Evolutionary conservation across 805 yeast species (phyloP), one percentile per base, ranked within the genome.

Genomic region (Candida pseudoglaebosa): DNA sequence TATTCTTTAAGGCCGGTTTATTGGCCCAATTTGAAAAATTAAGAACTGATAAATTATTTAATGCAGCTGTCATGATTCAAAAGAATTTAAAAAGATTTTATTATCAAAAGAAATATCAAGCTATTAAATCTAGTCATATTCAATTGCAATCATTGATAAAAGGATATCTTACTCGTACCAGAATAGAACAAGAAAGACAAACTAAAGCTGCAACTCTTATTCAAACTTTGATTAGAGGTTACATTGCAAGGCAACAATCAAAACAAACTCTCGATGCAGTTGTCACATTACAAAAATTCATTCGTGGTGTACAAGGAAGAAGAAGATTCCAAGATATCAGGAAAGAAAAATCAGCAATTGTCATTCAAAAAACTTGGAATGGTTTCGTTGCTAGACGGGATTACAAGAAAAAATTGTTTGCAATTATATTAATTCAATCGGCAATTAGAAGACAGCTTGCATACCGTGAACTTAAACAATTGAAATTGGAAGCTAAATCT

Each of bases 1-100:
- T 91, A 41, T 91, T 91, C 68, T 87, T 91, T 70, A 84, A 95
- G 54, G 96, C 97, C 21, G 99, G 99, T 57, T 85, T 91, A 84
- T 71, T 91, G 59, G 98, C 97, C 3, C 80, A 80, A 46, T 72
- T 91, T 51, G 99, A 91, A 64, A 87, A 87, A 50, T 65, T 84
- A 54, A 80, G 97, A 61, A 68, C 89, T 22, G 85, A 83, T 45
- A 86, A 89, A 53, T 75, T 89, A 49, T 76, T 76, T 54, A 74
- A 68, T 37, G 81, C 95, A 33, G 96, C 96, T 4, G 81, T 80
- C 12, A 65, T 84, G 63, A 83, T 91, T 49, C 98, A 93, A 67
- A 88, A 87, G 73, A 77, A 84, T 52, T 67, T 90, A 57, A 77
- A 84, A 54, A 82, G 78, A 54, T 63, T 72, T 19, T 68, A 74